Conservation (phyloP, 2,329 filamentous ascomycete species). For the Alternaria incomplexa region DNA sequence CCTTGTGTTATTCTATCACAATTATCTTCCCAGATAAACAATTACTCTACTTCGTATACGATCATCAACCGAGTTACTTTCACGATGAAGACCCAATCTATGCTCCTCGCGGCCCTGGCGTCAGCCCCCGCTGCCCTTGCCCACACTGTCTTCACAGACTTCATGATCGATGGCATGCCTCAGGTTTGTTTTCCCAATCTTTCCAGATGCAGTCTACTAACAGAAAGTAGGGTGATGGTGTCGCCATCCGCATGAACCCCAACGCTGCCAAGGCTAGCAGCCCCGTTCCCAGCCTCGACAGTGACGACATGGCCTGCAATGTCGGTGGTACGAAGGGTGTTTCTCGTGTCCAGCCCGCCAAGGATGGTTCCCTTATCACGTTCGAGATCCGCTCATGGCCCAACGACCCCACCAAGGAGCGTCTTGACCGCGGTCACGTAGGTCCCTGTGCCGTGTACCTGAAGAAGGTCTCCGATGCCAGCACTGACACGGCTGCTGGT, state of each 20-base stretch:
- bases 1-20: constrained; percentile 32
- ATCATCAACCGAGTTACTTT: constrained; percentile 2
- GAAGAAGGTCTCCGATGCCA: constrained; percentile 69
- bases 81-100: constrained; percentile 44
- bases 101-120: constrained; percentile 42
- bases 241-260: constrained; percentile 71
- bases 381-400: constrained; percentile 71
- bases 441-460: constrained; percentile 77
- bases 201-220: constrained; percentile 25
- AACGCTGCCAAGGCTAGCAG: constrained; percentile 59
- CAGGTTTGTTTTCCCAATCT: constrained; percentile 26
- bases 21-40: constrained; percentile 2
- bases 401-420: constrained; percentile 59
- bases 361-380: constrained; percentile 63
- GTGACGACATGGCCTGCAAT: constrained; percentile 72
- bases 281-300: constrained; percentile 64
- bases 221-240: constrained; percentile 67
- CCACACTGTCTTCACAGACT: constrained; percentile 46
- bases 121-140: constrained; percentile 41
- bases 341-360: constrained; percentile 54
- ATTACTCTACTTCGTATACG: neutral
- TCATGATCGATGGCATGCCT: constrained; percentile 42
- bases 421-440: constrained; percentile 67
- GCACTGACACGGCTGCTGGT: constrained; percentile 59
- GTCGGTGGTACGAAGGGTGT: constrained; percentile 58